phyloP scores from a whole-genome alignment of 140 eudicot genomes.

The Ambrosia hybrid region DNA sequence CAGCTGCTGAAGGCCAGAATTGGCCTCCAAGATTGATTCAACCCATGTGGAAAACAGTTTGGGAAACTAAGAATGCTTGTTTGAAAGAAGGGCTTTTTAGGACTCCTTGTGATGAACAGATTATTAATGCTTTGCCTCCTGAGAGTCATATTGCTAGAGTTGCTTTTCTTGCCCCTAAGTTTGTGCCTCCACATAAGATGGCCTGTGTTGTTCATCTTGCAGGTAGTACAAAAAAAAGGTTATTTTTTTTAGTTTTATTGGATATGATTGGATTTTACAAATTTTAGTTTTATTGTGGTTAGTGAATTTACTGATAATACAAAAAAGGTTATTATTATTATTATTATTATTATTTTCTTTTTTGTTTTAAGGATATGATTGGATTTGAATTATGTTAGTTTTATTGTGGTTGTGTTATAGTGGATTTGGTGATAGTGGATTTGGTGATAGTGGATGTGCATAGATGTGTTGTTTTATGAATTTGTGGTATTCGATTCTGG shows the following conservation, averaged over 20 bases:
- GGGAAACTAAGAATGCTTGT: constrained; percentile 81
- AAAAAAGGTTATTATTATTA: not conserved
- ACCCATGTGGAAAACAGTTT: constrained; percentile 86
- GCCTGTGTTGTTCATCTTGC: constrained; percentile 99
- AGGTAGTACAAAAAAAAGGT: constrained; percentile 42
- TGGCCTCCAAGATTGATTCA: constrained; percentile 77
- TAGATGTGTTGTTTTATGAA: not conserved
- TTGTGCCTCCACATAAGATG: constrained; percentile 64
- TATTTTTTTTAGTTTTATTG: not conserved
- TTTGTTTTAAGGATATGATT: not conserved
- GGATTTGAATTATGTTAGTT: not conserved
- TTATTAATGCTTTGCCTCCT: constrained; percentile 89
- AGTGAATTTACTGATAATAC: too few relatives aligned
- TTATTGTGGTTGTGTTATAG: constrained; percentile 5
- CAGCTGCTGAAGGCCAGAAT: constrained; percentile 69
- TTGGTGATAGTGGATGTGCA: constrained; percentile 2
- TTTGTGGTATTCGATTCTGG: not conserved
- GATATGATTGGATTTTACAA: too few relatives aligned
- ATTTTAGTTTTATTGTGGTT: too few relatives aligned
- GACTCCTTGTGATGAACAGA: constrained; percentile 88
- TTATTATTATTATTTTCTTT: too few relatives aligned
- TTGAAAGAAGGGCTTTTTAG: constrained; percentile 83
- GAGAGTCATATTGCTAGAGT: constrained; percentile 94
- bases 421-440: not conserved
- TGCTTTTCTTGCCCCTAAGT: constrained; percentile 83